These are phyloP conservation scores for Pholiota microspora DNA, from an alignment of 768 basidiomycete genomes.

Conservation along the genomic window DNA sequence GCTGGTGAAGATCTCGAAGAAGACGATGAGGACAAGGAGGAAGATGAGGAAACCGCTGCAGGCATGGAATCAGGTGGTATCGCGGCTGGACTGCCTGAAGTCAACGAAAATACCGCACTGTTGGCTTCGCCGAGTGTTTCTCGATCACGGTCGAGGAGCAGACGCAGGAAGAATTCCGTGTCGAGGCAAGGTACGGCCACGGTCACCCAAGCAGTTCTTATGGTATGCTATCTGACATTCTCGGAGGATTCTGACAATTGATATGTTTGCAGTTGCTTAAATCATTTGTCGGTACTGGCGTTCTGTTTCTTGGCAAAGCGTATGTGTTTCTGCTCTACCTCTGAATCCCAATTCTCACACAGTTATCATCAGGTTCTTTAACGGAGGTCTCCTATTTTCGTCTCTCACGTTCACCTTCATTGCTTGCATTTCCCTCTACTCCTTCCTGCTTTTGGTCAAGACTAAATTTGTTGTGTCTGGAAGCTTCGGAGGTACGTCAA, in stretches of 20 bases:
- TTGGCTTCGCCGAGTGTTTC: slow-evolving; percentile 30
- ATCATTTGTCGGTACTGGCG: slow-evolving; percentile 93
- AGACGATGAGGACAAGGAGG: slow-evolving; percentile 81
- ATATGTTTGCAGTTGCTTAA: slow-evolving; percentile 66
- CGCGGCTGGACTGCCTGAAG: slow-evolving; percentile 22
- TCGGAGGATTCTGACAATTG: background rate
- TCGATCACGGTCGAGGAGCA: slow-evolving; percentile 44
- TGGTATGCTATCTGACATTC: slow-evolving; percentile 51
- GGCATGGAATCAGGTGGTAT: slow-evolving; percentile 16
- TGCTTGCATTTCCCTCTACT: slow-evolving; percentile 85
- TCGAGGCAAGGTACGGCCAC: slow-evolving; percentile 82
- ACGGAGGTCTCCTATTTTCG: slow-evolving; percentile 94
- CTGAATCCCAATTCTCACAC: background rate
- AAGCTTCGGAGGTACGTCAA: slow-evolving; percentile 77
- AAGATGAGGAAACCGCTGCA: slow-evolving; percentile 54
- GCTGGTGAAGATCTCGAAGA: slow-evolving; percentile 90
- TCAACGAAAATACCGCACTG: slow-evolving; percentile 57
- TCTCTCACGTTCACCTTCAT: slow-evolving; percentile 72
- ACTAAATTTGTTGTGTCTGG: slow-evolving; percentile 88
- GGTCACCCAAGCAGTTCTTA: slow-evolving; percentile 87
- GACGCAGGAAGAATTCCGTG: slow-evolving; percentile 53
- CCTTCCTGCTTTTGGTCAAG: slow-evolving; percentile 87
- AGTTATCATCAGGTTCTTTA: slow-evolving; percentile 70
- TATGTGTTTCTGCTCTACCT: slow-evolving; percentile 34
- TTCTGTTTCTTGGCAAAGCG: slow-evolving; percentile 95